These are phyloP conservation scores for Trichomonascus vanleenenianus DNA, from an alignment of 805 yeast genomes.

Conservation along the genomic window DNA sequence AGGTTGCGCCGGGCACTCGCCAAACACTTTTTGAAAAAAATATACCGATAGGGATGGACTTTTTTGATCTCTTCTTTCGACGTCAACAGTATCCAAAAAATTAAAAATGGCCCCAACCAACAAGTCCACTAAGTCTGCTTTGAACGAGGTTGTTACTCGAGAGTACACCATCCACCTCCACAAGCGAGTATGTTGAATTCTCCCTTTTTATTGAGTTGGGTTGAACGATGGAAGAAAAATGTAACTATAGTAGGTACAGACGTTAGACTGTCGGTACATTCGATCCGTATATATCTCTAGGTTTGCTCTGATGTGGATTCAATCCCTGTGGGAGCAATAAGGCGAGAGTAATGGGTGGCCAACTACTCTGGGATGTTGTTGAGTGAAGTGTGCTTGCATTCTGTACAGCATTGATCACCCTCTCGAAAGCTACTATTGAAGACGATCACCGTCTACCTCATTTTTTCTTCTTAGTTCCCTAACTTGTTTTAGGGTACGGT, in stretches of 20 bases:
- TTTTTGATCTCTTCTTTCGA: background rate
- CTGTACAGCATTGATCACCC: too few relatives aligned
- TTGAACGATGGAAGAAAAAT: too few relatives aligned
- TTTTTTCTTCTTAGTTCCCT: background rate
- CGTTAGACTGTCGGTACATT: background rate
- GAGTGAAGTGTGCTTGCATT: too few relatives aligned
- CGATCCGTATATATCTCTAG: background rate
- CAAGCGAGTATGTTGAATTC: conserved; percentile 78
- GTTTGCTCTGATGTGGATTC: background rate
- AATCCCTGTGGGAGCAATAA: too few relatives aligned
- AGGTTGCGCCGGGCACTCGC: too few relatives aligned
- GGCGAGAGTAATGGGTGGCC: too few relatives aligned
- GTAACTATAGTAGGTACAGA: background rate
- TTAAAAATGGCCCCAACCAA: conserved; percentile 33
- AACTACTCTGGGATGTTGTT: too few relatives aligned
- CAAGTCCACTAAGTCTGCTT: conserved; percentile 72
- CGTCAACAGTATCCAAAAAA: conserved; percentile 11
- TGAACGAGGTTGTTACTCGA: conserved; percentile 99
- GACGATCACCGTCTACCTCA: background rate
- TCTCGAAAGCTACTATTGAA: too few relatives aligned
- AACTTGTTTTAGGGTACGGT: background rate
- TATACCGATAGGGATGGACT: background rate
- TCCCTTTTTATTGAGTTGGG: too few relatives aligned
- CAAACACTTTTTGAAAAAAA: background rate
- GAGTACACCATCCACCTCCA: conserved; percentile 99